Evolutionary conservation across 2,329 filamentous ascomycete species (phyloP), one percentile per base, ranked within the genome.

Genomic region (Colletotrichum scovillei): DNA sequence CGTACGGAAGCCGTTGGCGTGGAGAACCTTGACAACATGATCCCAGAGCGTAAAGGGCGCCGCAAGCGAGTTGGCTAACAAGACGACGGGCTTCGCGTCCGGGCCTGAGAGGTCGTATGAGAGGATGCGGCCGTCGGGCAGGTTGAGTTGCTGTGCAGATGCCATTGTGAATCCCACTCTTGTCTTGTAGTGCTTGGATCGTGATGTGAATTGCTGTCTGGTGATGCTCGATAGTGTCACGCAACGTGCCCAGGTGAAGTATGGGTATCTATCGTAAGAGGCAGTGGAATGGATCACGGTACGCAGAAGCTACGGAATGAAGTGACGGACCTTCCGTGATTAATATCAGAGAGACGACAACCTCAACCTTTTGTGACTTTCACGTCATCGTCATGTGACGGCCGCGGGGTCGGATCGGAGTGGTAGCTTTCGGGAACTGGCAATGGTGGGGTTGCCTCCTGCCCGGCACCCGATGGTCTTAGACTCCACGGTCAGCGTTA

Each of bases 11-110:
- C 82, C 84, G 42, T 77, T 76, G 1, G 74, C 71, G 57, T 80
- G 79, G 57, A 86, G 76, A 11, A 77, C 65, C 14, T 78, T 75
- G 49, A 84, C 80, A 9, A 86, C 79, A 52, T 77, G 79, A 68
- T 86, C 85, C 84, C 84, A 87, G 4, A 80, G 76, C 3, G 75
- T 68, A 53, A 82, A 77, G 12, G 83, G 80, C 11, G 83, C 78
- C 67, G 79, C 78, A 19, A 87, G 80, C 0, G 84, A 80, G 70
- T 85, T 86, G 52, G 84, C 80, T 5, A 86, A 77, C 2, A 86
- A 70, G 19, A 86, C 76, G 28, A 83, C 66, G 19, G 81, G 81
- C 12, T 76, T 77, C 14, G 76, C 38, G 5, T 76, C 77, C 12
- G 75, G 62, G 0, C 74, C 64, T 55, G 81, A 79, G 16, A 83